Percentiles rank a stretch among this genome's conserved stretches.
Evolutionary conservation across 108 stramenopile genomes (phyloP).

Genomic region (Fragilaria radians): DNA sequence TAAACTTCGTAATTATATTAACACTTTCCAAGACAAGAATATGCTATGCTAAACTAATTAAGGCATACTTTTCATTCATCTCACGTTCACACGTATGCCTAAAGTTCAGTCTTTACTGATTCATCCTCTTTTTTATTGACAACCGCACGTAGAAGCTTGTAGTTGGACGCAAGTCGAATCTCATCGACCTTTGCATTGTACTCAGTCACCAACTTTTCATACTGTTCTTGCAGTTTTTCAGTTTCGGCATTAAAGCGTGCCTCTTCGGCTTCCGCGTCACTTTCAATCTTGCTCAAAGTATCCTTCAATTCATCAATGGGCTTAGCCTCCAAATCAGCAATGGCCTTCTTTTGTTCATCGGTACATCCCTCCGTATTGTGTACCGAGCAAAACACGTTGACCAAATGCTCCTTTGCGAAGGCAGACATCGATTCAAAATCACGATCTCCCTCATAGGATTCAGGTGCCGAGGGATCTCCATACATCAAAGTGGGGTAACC

Average conservation of each 20-base stretch:
- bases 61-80: too few species aligned
- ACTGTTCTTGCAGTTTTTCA: constrained; percentile 1
- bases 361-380: constrained; percentile 45
- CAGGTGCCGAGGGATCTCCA: constrained; percentile 32
- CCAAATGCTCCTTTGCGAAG: constrained; percentile 46
- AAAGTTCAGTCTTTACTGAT: too few species aligned
- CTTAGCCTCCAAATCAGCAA: not conserved
- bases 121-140: not conserved
- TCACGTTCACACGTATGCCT: too few species aligned
- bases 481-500: constrained; percentile 62
- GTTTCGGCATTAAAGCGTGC: not conserved
- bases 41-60: too few species aligned
- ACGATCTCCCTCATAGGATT: constrained; percentile 52
- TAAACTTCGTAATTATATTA: too few species aligned
- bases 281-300: not conserved
- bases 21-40: too few species aligned
- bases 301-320: not conserved
- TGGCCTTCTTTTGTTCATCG: constrained; percentile 12
- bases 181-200: constrained; percentile 4
- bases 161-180: not conserved
- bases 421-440: constrained; percentile 32
- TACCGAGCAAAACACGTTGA: constrained; percentile 40
- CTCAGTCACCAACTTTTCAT: not conserved
- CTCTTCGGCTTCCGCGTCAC: not conserved
- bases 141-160: constrained; percentile 2